Evolutionary conservation across 1,139 yeast species (phyloP).

Genomic region (Saccharomyces hybrid): DNA sequence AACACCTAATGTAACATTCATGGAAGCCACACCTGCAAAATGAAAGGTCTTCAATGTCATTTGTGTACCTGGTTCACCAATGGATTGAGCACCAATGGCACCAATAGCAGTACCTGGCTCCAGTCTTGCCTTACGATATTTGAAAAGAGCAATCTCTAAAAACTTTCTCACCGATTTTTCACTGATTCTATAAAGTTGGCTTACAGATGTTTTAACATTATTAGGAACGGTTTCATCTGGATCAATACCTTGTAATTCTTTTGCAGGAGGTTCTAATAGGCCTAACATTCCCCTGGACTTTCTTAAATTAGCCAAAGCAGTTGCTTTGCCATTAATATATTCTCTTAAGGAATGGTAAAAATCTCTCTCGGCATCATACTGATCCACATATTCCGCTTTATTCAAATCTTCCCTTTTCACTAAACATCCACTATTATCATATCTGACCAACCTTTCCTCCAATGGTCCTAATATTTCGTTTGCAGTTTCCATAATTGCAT

Average conservation of each 20-base stretch:
- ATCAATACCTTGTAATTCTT: conserved; percentile 37
- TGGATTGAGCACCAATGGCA: conserved; percentile 97
- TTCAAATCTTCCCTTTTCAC: conserved; percentile 39
- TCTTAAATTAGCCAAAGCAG: conserved; percentile 50
- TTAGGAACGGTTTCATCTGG: conserved; percentile 39
- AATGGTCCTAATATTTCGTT: conserved; percentile 56
- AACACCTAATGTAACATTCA: conserved; percentile 98
- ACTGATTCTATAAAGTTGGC: conserved; percentile 71
- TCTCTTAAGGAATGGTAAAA: conserved; percentile 69
- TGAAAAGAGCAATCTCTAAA: conserved; percentile 66
- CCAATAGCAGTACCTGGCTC: conserved; percentile 99
- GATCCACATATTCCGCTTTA: conserved; percentile 62
- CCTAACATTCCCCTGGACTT: conserved; percentile 44
- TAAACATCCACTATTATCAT: conserved; percentile 64
- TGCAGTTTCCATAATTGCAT: conserved; percentile 51
- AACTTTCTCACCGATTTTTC: conserved; percentile 55
- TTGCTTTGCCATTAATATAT: conserved; percentile 52
- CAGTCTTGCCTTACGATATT: conserved; percentile 84
- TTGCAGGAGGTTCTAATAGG: conserved; percentile 40
- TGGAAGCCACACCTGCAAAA: conserved; percentile 98
- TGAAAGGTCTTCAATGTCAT: conserved; percentile 99
- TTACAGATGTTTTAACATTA: conserved; percentile 43
- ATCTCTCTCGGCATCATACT: conserved; percentile 75
- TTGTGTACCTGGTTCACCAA: conserved; percentile 99
- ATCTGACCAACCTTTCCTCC: conserved; percentile 52